phyloP scores from a whole-genome alignment of 2,329 filamentous ascomycete species.

The Didymella glomerata region DNA sequence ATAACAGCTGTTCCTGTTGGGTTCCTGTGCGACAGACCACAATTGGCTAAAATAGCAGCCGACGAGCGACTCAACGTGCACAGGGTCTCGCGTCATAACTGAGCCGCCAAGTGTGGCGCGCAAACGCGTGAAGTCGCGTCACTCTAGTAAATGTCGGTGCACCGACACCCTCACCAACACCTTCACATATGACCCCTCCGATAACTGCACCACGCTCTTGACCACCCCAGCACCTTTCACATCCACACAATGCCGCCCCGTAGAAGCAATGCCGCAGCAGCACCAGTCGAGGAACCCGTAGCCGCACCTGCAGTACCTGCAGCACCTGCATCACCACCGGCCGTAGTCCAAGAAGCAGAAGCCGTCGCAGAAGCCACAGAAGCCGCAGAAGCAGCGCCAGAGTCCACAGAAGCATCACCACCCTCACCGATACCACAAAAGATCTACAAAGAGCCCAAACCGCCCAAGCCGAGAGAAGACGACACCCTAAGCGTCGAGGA shows the following conservation, averaged over 20 bases:
- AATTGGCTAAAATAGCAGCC: background rate
- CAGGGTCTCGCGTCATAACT: conserved; percentile 7
- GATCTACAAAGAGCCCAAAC: conserved; percentile 19
- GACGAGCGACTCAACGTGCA: background rate
- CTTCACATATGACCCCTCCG: conserved; percentile 22
- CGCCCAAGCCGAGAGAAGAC: conserved; percentile 35
- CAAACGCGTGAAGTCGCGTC: background rate
- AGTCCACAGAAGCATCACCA: conserved; percentile 9
- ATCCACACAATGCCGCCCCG: conserved; percentile 54
- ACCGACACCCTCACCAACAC: conserved; percentile 23
- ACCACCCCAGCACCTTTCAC: conserved; percentile 2
- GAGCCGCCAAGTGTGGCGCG: conserved; percentile 13
- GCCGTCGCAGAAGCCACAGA: background rate
- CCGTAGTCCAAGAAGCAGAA: conserved; percentile 1
- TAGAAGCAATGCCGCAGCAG: conserved; percentile 57
- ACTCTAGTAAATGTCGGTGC: conserved; percentile 29
- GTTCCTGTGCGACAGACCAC: background rate
- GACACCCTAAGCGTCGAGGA: conserved; percentile 63
- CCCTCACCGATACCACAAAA: conserved; percentile 18
- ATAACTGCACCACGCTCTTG: conserved; percentile 11
- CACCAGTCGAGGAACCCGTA: conserved; percentile 49
- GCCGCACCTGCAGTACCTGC: conserved; percentile 2
- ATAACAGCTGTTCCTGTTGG: background rate
- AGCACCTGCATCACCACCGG: conserved; percentile 8
- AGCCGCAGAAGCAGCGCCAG: background rate